Base-by-base conservation (phyloP, 1,139 yeast genomes). In the Protomyces macrosporus region DNA sequence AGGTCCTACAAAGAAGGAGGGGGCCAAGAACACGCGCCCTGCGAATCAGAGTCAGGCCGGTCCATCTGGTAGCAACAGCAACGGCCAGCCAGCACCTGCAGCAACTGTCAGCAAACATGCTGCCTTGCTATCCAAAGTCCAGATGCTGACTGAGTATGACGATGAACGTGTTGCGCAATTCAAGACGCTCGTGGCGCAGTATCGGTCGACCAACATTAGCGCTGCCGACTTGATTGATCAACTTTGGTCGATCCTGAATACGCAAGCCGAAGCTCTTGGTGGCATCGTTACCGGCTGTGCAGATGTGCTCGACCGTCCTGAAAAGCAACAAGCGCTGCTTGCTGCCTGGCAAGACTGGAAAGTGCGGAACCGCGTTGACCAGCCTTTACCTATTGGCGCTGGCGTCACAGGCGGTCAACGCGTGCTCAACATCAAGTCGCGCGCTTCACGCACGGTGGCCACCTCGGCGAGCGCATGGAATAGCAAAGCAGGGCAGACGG, bases 291-390 rank as follows among this genome's bases (percentile, higher is more conserved):
- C 55, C 3, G 57, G 58, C 33, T 32, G 50, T 9, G 66, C 62
- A 10, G 60, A 65, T 53, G 55, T 65, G 36, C 23, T 65, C 39
- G 63, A 56, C 35, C 33, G 37, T 16, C 64, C 65, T 10, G 35
- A 54, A 16, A 60, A 56, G 54, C 64, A 65, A 45, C 52, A 30
- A 6, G 62, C 65, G n/a, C 48, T 65, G 33, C 53, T 65, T 16
- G 37, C 63, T 10, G 65, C 66, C 33, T 65, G 66, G 66, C 48
- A 53, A 45, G 66, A 65, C 32, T 65, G 66, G 66, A 64, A 64
- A 52, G 54, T 64, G 39, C 39, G 50, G 16, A 48, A 50, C 45
- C 53, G 42, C 12, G 39, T 45, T 3, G 56, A 61, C 16, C 34
- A 55, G 33, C 39, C 60, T 14, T 36, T 51, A 12, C 32, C 59